Base-by-base conservation (phyloP, 2,329 filamentous ascomycete genomes). In the Fusarium napiforme region DNA sequence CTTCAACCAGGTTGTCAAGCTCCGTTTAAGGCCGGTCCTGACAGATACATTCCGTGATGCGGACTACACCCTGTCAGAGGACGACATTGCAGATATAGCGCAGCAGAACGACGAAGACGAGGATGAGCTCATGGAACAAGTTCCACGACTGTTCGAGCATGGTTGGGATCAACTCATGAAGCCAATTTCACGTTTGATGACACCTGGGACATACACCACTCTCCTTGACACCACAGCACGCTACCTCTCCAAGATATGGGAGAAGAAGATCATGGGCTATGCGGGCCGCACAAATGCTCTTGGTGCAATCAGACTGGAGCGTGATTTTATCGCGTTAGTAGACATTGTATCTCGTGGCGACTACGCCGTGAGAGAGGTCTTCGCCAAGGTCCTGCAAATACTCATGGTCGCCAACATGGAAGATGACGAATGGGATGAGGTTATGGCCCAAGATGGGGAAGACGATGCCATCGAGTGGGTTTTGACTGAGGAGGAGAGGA, bases 331-430 rank as follows among this genome's bases (percentile, higher is more conserved):
- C 1, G 93, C 90, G 4, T 91, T 98, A 52, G 90, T 97, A 9
- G 85, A 88, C 30, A 87, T 88, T 0, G 90, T 94, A 4, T 89
- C 90, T 16, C 87, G 86, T 69, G 93, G 92, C 8, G 91, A 93
- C 78, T 98, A 97, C 79, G 89, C 89, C 4, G 88, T 96, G 40
- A 87, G 94, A 37, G 95, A 97, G 78, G 83, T 89, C 7, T 97
- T 98, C 84, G 87, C 88, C 34, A 90, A 91, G 78, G 93, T 93
- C 65, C 87, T 88, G 67, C 94, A 98, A 86, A 92, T 97, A 77
- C 90, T 93, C 64, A 90, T 97, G 86, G 90, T 97, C 21, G 91
- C 96, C 80, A 96, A 95, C 76, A 97, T 98, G 94, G 95, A 98
- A 80, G 93, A 96, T 39, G 95, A 98, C 65, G 96, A 98, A 82